These are phyloP conservation scores for Rhodotorula taiwanensis DNA, from an alignment of 768 basidiomycete genomes.

Conservation along the genomic window DNA sequence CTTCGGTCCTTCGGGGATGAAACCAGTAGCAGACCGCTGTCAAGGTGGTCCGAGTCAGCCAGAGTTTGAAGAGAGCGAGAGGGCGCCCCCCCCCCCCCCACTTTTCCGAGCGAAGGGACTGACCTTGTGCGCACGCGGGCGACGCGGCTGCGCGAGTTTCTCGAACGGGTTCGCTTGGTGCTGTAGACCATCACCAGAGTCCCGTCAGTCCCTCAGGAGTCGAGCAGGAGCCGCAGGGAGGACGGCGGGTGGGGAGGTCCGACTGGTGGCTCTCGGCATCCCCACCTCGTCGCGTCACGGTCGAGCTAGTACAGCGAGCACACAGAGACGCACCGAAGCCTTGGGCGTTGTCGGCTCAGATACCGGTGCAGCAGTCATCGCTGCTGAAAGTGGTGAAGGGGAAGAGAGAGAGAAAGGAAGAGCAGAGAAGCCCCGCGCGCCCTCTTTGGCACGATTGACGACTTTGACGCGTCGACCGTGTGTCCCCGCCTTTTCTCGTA, in stretches of 20 bases:
- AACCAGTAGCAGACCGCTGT: constrained; percentile 31
- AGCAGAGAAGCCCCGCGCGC: too few relatives aligned
- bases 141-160: neutral
- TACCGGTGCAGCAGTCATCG: neutral
- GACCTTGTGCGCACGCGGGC: constrained; percentile 23
- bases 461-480: too few relatives aligned
- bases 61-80: neutral
- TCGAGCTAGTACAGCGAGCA: neutral
- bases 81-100: neutral
- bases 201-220: too few relatives aligned
- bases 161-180: constrained; percentile 20
- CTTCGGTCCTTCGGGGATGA: constrained; percentile 26
- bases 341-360: constrained; percentile 19
- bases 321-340: constrained; percentile 7
- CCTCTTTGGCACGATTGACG: too few relatives aligned
- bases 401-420: too few relatives aligned
- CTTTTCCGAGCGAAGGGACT: neutral
- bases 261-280: too few relatives aligned
- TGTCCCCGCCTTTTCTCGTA: too few relatives aligned
- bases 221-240: too few relatives aligned
- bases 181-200: too few relatives aligned
- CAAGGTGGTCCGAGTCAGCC: neutral
- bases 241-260: too few relatives aligned
- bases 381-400: too few relatives aligned
- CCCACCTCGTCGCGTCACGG: too few relatives aligned